These are phyloP conservation scores for Inonotus hispidus DNA, from an alignment of 1,284 basidiomycete genomes.

Conservation along the genomic window DNA sequence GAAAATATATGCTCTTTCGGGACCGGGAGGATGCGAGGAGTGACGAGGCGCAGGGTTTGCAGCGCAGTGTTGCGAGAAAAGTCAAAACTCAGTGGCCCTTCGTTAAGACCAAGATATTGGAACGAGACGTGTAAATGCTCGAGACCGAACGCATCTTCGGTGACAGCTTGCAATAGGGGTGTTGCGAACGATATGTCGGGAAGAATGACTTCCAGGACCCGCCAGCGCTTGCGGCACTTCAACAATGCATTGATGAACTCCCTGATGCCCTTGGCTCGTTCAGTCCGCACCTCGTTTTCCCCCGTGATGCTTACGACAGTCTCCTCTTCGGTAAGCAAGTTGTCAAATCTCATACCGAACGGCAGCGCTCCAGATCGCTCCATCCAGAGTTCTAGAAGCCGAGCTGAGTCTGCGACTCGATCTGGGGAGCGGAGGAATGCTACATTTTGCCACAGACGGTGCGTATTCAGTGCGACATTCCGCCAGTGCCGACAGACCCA, in stretches of 20 bases:
- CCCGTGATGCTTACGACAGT: not conserved
- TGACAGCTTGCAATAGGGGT: not conserved
- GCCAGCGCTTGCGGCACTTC: conserved; percentile 5
- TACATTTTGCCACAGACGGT: conserved; percentile 5
- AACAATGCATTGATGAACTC: not conserved
- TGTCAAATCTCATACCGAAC: not conserved
- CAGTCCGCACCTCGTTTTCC: not conserved
- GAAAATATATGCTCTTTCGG: not conserved
- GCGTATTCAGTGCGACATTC: conserved; percentile 3
- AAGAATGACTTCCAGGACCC: conserved; percentile 4
- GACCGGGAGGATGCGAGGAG: conserved; percentile 1
- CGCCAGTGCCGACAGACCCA: conserved; percentile 13
- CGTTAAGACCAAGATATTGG: not conserved
- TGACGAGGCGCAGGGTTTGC: not conserved
- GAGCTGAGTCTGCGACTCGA: not conserved
- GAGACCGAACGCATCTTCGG: not conserved
- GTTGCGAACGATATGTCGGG: not conserved
- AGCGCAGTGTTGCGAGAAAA: not conserved
- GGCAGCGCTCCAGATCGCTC: conserved; percentile 1
- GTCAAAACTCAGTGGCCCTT: not conserved
- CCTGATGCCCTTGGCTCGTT: not conserved
- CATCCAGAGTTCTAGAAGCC: conserved; percentile 5
- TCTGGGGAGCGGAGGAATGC: not conserved
- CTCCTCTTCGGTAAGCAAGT: not conserved
- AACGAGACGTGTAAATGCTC: conserved; percentile 4